Conservation (phyloP, 1,284 basidiomycete species). For the Cutaneotrichosporon cyanovorans region DNA sequence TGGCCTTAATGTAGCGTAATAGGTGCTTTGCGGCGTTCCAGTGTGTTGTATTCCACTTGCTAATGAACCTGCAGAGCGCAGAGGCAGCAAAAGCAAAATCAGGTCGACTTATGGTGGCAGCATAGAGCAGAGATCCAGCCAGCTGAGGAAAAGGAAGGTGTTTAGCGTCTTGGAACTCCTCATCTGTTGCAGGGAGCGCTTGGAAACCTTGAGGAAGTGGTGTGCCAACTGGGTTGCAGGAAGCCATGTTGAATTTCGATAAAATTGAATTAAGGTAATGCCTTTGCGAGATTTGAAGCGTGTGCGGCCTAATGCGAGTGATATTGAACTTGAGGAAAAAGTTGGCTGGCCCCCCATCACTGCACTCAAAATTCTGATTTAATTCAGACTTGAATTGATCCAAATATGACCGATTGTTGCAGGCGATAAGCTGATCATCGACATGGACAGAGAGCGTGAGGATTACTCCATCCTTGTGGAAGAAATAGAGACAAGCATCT, state of each 20-base stretch:
- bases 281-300: slow-evolving; percentile 19
- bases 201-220: slow-evolving; percentile 12
- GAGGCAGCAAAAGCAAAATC: slow-evolving; percentile 20
- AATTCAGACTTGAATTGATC: slow-evolving; percentile 19
- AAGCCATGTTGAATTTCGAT: slow-evolving; percentile 16
- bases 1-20: slow-evolving; percentile 19
- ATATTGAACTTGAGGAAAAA: slow-evolving; percentile 26
- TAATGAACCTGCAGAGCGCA: slow-evolving; percentile 16
- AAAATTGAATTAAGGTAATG: slow-evolving; percentile 19
- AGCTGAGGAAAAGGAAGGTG: slow-evolving; percentile 3
- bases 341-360: slow-evolving; percentile 14
- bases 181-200: slow-evolving; percentile 4
- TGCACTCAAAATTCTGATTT: slow-evolving; percentile 18
- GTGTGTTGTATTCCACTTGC: slow-evolving; percentile 23
- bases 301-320: slow-evolving; percentile 6
- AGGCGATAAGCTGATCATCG: slow-evolving; percentile 28
- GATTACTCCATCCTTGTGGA: not conserved
- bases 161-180: slow-evolving; percentile 5
- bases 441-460: slow-evolving; percentile 20
- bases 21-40: slow-evolving; percentile 23
- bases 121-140: slow-evolving; percentile 16
- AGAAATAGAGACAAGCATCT: not conserved
- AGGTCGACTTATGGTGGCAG: slow-evolving; percentile 18
- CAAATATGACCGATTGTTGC: slow-evolving; percentile 6
- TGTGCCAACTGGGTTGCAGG: slow-evolving; percentile 9